Evolutionary conservation across 2,329 filamentous ascomycete genomes (phyloP).

Genomic region (Ophiostoma fasciatum): DNA sequence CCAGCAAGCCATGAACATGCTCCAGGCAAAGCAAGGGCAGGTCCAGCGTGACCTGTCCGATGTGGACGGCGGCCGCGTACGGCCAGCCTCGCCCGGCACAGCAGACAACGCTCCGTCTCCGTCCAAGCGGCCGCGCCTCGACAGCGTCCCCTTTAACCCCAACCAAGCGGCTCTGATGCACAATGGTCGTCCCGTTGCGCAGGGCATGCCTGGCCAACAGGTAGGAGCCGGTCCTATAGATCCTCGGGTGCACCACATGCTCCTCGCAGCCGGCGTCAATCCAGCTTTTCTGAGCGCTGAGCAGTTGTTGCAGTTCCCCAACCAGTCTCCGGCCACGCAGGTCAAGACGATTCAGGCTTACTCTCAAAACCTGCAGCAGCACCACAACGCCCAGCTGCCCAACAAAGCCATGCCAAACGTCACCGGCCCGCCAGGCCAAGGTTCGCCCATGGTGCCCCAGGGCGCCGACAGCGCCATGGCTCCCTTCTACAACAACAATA

Average conservation of each 20-base stretch:
- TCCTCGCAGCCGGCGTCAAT: conserved; percentile 59
- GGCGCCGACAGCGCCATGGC: conserved; percentile 49
- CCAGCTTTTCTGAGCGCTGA: conserved; percentile 56
- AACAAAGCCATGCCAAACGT: conserved; percentile 67
- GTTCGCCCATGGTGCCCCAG: conserved; percentile 67
- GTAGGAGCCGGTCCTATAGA: conserved; percentile 37
- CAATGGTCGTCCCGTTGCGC: conserved; percentile 52
- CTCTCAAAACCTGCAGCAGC: conserved; percentile 68
- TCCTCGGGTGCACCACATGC: conserved; percentile 42
- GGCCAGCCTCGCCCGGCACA: conserved; percentile 67
- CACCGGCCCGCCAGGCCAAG: conserved; percentile 56
- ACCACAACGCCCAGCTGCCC: conserved; percentile 68
- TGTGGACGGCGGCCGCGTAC: conserved; percentile 70
- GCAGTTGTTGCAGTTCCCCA: conserved; percentile 54
- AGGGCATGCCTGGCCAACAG: conserved; percentile 59
- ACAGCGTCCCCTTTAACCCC: conserved; percentile 58
- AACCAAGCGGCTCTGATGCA: conserved; percentile 57
- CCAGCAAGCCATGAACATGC: conserved; percentile 55
- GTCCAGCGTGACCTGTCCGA: conserved; percentile 82
- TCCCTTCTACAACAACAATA: conserved; percentile 52
- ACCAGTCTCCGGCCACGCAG: conserved; percentile 44
- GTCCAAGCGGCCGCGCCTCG: conserved; percentile 75
- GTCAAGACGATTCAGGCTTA: conserved; percentile 80
- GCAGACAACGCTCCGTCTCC: conserved; percentile 84
- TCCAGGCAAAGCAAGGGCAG: conserved; percentile 51